phyloP scores from a whole-genome alignment of 2,329 filamentous ascomycete genomes.

The Penicillium sp. region DNA sequence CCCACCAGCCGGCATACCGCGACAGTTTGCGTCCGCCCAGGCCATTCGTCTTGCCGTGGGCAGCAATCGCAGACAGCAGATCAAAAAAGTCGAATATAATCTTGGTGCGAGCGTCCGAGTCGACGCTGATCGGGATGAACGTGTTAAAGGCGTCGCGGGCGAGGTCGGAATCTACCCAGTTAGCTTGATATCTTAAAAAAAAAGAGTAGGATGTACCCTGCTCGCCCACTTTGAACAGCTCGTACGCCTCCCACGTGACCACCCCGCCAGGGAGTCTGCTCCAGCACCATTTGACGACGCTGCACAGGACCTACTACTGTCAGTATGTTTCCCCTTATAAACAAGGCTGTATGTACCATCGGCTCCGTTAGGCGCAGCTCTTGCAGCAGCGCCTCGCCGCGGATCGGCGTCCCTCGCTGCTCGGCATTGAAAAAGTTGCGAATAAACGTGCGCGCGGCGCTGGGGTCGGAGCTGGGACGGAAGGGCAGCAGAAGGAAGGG shows the following conservation, averaged over 20 bases:
- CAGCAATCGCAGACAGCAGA: conserved; percentile 81
- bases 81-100: conserved; percentile 98
- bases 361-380: conserved; percentile 91
- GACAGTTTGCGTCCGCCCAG: conserved; percentile 91
- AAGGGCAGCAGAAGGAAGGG: conserved; percentile 94
- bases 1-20: conserved; percentile 96
- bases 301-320: conserved; percentile 76
- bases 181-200: too few species aligned
- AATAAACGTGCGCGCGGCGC: conserved; percentile 85
- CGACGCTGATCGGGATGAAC: conserved; percentile 90
- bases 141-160: conserved; percentile 92
- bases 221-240: conserved; percentile 92
- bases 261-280: conserved; percentile 84
- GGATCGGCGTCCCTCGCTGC: conserved; percentile 54
- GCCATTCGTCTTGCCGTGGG: conserved; percentile 89
- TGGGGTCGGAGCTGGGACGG: conserved; percentile 86
- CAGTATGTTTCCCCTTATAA: too few species aligned
- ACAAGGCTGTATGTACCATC: conserved; percentile 63
- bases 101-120: conserved; percentile 75
- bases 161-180: conserved; percentile 72
- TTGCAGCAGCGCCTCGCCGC: conserved; percentile 69
- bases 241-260: conserved; percentile 95
- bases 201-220: conserved; percentile 62
- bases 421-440: conserved; percentile 81
- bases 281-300: conserved; percentile 98